Base-by-base conservation (phyloP, 2,329 filamentous ascomycete species). In the Scedosporium apiospermum region DNA sequence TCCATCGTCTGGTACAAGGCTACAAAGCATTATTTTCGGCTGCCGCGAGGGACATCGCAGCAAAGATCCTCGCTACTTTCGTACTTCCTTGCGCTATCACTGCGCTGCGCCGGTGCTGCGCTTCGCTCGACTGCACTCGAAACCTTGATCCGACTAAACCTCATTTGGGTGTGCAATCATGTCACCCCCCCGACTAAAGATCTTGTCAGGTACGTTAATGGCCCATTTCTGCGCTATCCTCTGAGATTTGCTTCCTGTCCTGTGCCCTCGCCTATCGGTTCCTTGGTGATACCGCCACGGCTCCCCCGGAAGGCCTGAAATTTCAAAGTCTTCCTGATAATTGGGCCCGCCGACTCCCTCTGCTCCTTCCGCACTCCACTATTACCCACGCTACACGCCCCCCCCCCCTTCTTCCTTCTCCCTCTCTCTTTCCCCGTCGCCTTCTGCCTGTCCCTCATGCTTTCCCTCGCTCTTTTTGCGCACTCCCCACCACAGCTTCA, bases 201-300 rank as follows among this genome's bases (percentile, higher is more conserved):
- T 60, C 49, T 44, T 63, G 30, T 53, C 62, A 63, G 62, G 62
- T 63, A 41, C 18, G 62, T 63, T 55, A 55, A 58, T 30, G 38
- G 14, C 61, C 34, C 23, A 18, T 57, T 62, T 27, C 53, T 41
- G 27, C 38, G 38, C 26, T 38, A 27, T 38, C 5, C 21, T 27
- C 34, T 27, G n/a, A 42, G 26, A 27, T n/a, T 38, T 41, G 27
- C 6, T 38, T 44, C 30, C 53, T n/a, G 38, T 46, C 23, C 30
- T 21, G 14, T 21, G 7, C 44, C 30, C 18, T 34, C 42, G 42
- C 30, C 59, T 53, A 26, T 18, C 21, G 46, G 59, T 61, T 41
- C 23, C 59, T 46, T 46, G 44, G 42, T 60, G 58, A 44, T 61
- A 30, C 42, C 46, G 59, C 38, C 59, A 51, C 59, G 46, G 49